A percentile compares a stretch with the other conserved stretches of the same genome.
These are phyloP conservation scores for Lentinula edodes DNA, from an alignment of 768 basidiomycete genomes.

Conservation along the genomic window DNA sequence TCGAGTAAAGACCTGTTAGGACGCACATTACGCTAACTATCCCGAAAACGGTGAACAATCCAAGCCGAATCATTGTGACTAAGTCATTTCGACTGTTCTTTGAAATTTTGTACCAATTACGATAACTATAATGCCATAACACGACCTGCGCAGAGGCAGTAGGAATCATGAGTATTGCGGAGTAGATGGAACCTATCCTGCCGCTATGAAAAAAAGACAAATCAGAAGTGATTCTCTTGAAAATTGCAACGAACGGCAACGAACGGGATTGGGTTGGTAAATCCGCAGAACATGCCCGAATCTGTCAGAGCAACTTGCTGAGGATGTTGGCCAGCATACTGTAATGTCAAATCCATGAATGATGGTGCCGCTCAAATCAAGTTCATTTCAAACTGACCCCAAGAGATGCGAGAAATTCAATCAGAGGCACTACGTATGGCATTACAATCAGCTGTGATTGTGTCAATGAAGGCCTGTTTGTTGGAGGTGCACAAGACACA, in stretches of 20 bases:
- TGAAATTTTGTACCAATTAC: not conserved
- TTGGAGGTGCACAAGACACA: not conserved
- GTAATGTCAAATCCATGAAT: not conserved
- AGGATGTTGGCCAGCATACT: constrained; percentile 7
- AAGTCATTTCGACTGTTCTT: not conserved
- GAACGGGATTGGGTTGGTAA: not conserved
- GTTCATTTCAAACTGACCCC: not conserved
- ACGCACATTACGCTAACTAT: constrained; percentile 7
- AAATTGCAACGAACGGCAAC: not conserved
- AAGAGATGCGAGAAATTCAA: not conserved
- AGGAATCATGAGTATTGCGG: constrained; percentile 4
- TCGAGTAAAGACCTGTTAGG: too few relatives aligned
- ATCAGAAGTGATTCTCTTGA: not conserved
- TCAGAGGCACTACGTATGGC: constrained; percentile 7
- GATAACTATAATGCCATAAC: not conserved
- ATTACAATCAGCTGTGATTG: constrained; percentile 1
- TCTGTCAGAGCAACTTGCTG: not conserved
- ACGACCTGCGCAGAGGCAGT: not conserved
- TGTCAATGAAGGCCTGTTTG: not conserved
- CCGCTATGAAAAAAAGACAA: not conserved
- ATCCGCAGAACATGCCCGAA: constrained; percentile 9
- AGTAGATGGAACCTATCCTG: not conserved
- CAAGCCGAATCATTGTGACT: constrained; percentile 5
- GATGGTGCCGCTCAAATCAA: not conserved
- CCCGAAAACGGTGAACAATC: constrained; percentile 6